Percentiles rank a stretch among this genome's conserved stretches.
These are phyloP conservation scores for Ophioceras dolichostomum DNA, from an alignment of 2,329 filamentous ascomycete species.

Conservation along the genomic window DNA sequence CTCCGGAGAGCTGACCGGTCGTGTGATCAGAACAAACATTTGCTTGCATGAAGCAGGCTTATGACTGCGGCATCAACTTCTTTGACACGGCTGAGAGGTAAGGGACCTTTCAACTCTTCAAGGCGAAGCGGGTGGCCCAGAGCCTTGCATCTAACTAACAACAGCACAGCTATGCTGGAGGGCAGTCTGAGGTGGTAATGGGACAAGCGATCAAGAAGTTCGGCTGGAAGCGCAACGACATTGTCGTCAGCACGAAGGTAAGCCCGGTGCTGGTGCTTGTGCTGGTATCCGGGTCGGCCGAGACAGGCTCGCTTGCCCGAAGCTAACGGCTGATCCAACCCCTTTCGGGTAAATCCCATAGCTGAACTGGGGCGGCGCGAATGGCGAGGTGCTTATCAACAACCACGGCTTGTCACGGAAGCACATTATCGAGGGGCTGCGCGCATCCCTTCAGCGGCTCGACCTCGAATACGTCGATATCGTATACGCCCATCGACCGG, in stretches of 20 bases:
- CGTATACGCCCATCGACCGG: conserved; percentile 58
- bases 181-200: conserved; percentile 52
- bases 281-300: no score
- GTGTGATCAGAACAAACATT: conserved; percentile 38
- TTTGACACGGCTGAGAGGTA: conserved; percentile 46
- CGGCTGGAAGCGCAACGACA: conserved; percentile 47
- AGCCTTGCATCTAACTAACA: neutral
- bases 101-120: neutral
- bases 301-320: neutral
- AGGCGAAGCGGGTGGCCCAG: no score
- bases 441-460: conserved; percentile 43
- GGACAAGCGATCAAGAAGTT: conserved; percentile 48
- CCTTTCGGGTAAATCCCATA: conserved; percentile 12
- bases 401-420: conserved; percentile 48
- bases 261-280: no score
- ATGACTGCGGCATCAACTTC: conserved; percentile 49
- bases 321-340: neutral
- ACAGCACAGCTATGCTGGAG: conserved; percentile 35
- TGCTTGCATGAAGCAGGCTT: conserved; percentile 49
- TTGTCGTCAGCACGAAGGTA: conserved; percentile 46
- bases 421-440: conserved; percentile 47
- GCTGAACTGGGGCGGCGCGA: conserved; percentile 53
- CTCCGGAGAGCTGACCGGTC: neutral
- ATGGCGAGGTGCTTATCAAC: conserved; percentile 49
- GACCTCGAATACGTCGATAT: conserved; percentile 52